phyloP scores from a whole-genome alignment of 352 stramenopile genomes.

The Pythium phragmitis region DNA sequence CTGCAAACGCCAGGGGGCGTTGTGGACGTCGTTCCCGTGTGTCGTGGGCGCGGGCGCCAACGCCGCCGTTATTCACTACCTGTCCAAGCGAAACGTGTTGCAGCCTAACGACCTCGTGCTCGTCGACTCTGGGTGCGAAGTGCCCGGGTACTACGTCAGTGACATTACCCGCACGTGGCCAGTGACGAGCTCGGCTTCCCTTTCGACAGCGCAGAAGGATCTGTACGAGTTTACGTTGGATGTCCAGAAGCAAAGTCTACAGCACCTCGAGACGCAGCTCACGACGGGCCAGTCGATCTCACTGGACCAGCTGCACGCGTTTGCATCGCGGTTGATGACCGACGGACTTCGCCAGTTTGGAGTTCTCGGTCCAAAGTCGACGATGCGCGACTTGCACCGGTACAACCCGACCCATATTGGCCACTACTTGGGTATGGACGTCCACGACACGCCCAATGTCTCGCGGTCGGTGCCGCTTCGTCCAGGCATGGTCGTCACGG shows the following conservation, averaged over 20 bases:
- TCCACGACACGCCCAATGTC: conserved; percentile 78
- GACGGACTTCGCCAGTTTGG: conserved; percentile 60
- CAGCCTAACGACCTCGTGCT: conserved; percentile 69
- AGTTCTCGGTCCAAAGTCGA: conserved; percentile 46
- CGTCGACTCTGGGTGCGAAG: conserved; percentile 82
- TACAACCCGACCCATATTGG: conserved; percentile 88
- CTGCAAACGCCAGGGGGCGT: conserved; percentile 69
- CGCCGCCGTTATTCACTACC: conserved; percentile 83
- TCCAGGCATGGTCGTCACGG: conserved; percentile 80
- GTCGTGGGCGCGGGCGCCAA: conserved; percentile 78
- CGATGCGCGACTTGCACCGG: conserved; percentile 62
- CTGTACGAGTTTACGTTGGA: conserved; percentile 82
- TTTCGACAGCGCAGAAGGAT: conserved; percentile 46
- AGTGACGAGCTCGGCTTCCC: conserved; percentile 33
- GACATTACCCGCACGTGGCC: conserved; percentile 85
- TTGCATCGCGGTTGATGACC: conserved; percentile 71
- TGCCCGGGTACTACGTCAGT: conserved; percentile 74
- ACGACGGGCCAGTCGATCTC: conserved; percentile 47
- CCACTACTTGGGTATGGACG: conserved; percentile 84
- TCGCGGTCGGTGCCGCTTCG: conserved; percentile 52
- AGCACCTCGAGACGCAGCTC: conserved; percentile 48
- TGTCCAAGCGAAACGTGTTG: conserved; percentile 68
- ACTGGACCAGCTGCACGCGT: conserved; percentile 75
- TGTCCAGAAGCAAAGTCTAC: conserved; percentile 72
- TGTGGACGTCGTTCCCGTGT: conserved; percentile 82